phyloP scores from a whole-genome alignment of 768 basidiomycete genomes.

The Leucocoprinus leucothites region DNA sequence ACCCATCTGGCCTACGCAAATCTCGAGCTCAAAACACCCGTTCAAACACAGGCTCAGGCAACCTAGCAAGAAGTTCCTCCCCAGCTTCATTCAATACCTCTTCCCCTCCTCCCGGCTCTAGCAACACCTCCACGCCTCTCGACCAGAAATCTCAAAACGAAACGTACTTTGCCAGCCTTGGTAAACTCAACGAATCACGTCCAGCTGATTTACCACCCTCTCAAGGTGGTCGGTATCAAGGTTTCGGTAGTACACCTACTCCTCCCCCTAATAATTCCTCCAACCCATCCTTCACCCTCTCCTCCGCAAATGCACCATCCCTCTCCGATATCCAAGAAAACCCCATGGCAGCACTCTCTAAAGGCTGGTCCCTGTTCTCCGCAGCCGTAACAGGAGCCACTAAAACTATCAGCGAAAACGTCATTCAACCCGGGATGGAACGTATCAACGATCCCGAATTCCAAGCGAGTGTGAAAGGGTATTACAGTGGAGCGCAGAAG shows the following conservation, averaged over 20 bases:
- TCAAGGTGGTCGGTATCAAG: constrained; percentile 90
- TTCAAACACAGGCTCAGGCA: constrained; percentile 39
- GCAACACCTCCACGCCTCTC: constrained; percentile 37
- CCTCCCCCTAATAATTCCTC: constrained; percentile 42
- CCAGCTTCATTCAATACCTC: constrained; percentile 38
- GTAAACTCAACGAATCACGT: constrained; percentile 75
- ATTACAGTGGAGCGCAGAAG: constrained; percentile 66
- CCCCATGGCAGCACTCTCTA: constrained; percentile 79
- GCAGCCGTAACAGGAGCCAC: constrained; percentile 79
- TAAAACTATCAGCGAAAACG: constrained; percentile 75
- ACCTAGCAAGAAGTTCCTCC: constrained; percentile 29
- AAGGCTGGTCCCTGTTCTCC: constrained; percentile 96
- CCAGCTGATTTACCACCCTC: constrained; percentile 83
- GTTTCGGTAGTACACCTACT: constrained; percentile 86
- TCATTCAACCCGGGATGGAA: constrained; percentile 88
- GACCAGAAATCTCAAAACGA: constrained; percentile 85
- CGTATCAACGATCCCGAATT: constrained; percentile 78
- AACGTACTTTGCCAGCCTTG: constrained; percentile 79
- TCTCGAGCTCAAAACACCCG: constrained; percentile 65
- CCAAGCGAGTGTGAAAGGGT: constrained; percentile 70
- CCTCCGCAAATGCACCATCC: constrained; percentile 77
- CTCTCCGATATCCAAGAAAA: constrained; percentile 83
- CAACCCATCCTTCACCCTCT: constrained; percentile 69
- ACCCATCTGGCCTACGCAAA: constrained; percentile 80
- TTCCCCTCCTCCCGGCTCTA: constrained; percentile 45